A percentile compares a stretch with the other conserved stretches of the same genome.
Conservation (phyloP, 768 basidiomycete species). For the Auricularia cornea region DNA sequence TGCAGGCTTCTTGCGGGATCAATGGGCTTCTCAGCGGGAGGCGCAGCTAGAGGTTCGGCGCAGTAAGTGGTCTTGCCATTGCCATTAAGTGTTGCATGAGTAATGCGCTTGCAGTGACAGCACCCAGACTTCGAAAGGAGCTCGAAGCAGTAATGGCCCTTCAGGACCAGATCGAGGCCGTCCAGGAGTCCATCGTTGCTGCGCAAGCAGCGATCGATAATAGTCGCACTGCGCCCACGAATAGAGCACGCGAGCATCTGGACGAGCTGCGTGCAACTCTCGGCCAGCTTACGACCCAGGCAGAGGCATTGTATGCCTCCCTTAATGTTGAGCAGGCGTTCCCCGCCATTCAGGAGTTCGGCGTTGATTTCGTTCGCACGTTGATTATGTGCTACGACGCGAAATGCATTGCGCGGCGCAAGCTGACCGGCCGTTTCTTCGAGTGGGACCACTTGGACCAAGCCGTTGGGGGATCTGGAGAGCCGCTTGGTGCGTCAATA, state of each 20-base stretch:
- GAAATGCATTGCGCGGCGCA: slow-evolving; percentile 31
- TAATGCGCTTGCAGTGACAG: background rate
- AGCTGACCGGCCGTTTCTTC: slow-evolving; percentile 27
- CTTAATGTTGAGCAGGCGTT: slow-evolving; percentile 26
- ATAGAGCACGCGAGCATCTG: slow-evolving; percentile 10
- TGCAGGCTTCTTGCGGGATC: slow-evolving; percentile 13
- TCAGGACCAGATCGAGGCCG: slow-evolving; percentile 19
- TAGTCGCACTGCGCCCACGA: background rate
- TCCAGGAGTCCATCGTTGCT: slow-evolving; percentile 12
- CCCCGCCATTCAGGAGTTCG: slow-evolving; percentile 25
- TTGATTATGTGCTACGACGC: slow-evolving; percentile 30
- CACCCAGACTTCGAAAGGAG: slow-evolving; percentile 22
- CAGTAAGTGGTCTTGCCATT: slow-evolving; percentile 21
- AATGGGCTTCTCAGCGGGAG: slow-evolving; percentile 28
- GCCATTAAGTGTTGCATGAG: no score
- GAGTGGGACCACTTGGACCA: slow-evolving; percentile 31
- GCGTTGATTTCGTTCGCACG: slow-evolving; percentile 21
- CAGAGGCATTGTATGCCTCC: slow-evolving; percentile 26
- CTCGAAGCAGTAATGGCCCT: slow-evolving; percentile 24
- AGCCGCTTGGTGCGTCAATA: slow-evolving; percentile 7
- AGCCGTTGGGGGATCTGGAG: slow-evolving; percentile 22
- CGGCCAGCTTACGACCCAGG: slow-evolving; percentile 14
- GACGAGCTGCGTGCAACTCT: slow-evolving; percentile 16
- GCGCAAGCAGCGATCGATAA: no score
- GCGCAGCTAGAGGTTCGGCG: slow-evolving; percentile 22